Evolutionary conservation across 2,329 filamentous ascomycete species (phyloP).

Genomic region (Fusarium nematophilum): DNA sequence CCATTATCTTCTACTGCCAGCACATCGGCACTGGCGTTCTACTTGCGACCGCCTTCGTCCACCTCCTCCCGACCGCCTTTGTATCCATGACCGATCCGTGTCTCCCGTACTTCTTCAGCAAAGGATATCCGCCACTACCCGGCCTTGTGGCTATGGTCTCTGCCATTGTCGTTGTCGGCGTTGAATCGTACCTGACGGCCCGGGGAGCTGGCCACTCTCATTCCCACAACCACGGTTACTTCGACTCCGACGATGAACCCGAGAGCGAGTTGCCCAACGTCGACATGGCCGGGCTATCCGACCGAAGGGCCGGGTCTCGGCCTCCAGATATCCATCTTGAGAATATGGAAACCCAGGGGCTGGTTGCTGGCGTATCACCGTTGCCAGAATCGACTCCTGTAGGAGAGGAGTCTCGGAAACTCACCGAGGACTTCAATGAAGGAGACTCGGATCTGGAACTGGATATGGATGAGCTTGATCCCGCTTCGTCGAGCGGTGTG

Average conservation of each 20-base stretch:
- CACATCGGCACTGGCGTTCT: conserved; percentile 86
- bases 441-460: conserved; percentile 69
- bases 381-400: conserved; percentile 65
- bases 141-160: conserved; percentile 85
- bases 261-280: conserved; percentile 45
- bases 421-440: conserved; percentile 50
- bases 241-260: conserved; percentile 60
- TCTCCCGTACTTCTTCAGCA: conserved; percentile 81
- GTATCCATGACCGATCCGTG: conserved; percentile 74
- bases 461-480: conserved; percentile 71
- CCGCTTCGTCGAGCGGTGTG: conserved; percentile 43
- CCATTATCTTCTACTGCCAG: conserved; percentile 73
- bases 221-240: conserved; percentile 62
- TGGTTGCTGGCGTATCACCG: conserved; percentile 70
- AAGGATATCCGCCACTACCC: conserved; percentile 82
- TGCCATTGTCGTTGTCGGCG: conserved; percentile 82
- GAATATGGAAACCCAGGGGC: conserved; percentile 64
- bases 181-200: conserved; percentile 91
- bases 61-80: conserved; percentile 77
- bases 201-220: conserved; percentile 72
- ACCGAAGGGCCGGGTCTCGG: conserved; percentile 54
- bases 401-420: conserved; percentile 39
- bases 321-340: conserved; percentile 63
- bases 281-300: conserved; percentile 49
- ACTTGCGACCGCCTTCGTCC: conserved; percentile 88